Evolutionary conservation across 352 stramenopile species (phyloP).

Genomic region (Phytophthora palmivora): DNA sequence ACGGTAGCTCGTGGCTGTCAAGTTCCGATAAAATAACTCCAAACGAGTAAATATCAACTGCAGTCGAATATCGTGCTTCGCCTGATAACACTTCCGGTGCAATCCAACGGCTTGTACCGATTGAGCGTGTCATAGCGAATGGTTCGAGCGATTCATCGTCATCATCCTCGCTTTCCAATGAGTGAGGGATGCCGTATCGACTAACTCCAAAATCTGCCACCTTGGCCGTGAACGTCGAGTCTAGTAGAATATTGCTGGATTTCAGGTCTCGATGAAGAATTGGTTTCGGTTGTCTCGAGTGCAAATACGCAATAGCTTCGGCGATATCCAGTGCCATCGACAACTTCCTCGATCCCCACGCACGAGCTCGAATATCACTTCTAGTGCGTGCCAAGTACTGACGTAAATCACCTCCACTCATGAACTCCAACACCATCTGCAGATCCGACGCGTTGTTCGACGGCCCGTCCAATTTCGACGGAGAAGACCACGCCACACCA

Average conservation of each 20-base stretch:
- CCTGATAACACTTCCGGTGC: constrained; percentile 70
- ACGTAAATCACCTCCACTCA: constrained; percentile 70
- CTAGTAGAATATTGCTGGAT: constrained; percentile 71
- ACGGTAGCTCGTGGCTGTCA: constrained; percentile 74
- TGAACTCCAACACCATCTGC: constrained; percentile 78
- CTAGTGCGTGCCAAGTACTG: constrained; percentile 51
- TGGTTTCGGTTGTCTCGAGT: constrained; percentile 52
- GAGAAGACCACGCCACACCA: constrained; percentile 67
- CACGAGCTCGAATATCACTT: constrained; percentile 30
- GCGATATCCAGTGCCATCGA: constrained; percentile 65
- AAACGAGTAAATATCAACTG: constrained; percentile 79
- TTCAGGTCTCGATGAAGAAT: constrained; percentile 81
- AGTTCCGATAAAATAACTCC: constrained; percentile 75
- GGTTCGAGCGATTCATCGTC: constrained; percentile 23
- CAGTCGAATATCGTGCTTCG: constrained; percentile 45
- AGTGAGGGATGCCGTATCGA: constrained; percentile 43
- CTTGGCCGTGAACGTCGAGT: constrained; percentile 64
- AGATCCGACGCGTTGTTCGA: constrained; percentile 49
- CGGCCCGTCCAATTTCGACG: constrained; percentile 17
- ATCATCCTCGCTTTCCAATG: constrained; percentile 28
- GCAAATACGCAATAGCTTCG: constrained; percentile 71
- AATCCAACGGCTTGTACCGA: constrained; percentile 59
- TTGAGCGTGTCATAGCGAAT: constrained; percentile 35
- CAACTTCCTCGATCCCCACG: constrained; percentile 65
- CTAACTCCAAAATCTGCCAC: constrained; percentile 76